These are phyloP conservation scores for Thelonectria olida DNA, from an alignment of 2,329 filamentous ascomycete genomes.

Conservation along the genomic window DNA sequence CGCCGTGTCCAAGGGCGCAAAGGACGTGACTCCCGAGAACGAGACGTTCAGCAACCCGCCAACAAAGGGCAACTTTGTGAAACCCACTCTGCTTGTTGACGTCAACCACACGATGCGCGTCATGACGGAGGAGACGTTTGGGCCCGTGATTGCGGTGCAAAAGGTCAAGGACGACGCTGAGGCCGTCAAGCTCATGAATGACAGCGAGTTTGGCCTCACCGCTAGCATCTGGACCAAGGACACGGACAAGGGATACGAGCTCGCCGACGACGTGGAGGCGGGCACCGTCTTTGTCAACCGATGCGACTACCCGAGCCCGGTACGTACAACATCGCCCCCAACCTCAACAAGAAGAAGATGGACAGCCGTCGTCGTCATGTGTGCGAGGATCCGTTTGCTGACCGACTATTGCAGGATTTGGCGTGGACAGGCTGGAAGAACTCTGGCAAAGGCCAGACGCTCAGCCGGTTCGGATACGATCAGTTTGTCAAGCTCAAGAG, in stretches of 20 bases:
- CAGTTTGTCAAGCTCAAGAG: slow-evolving; percentile 97
- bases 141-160: slow-evolving; percentile 90
- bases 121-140: slow-evolving; percentile 96
- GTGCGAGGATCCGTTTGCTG: slow-evolving; percentile 23
- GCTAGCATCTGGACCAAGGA: slow-evolving; percentile 99
- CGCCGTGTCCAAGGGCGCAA: slow-evolving; percentile 83
- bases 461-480: slow-evolving; percentile 92
- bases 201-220: slow-evolving; percentile 92
- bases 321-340: slow-evolving; percentile 60
- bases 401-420: slow-evolving; percentile 69
- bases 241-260: slow-evolving; percentile 74
- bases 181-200: slow-evolving; percentile 88
- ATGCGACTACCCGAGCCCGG: slow-evolving; percentile 90
- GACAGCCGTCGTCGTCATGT: not conserved
- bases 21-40: slow-evolving; percentile 85
- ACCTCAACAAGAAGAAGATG: not conserved
- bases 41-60: slow-evolving; percentile 77
- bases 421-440: slow-evolving; percentile 99
- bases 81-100: slow-evolving; percentile 81
- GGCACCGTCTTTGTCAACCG: slow-evolving; percentile 97
- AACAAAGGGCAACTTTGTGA: slow-evolving; percentile 86
- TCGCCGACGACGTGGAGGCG: slow-evolving; percentile 85
- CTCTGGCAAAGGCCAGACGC: slow-evolving; percentile 88
- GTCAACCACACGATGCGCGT: slow-evolving; percentile 86
- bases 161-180: slow-evolving; percentile 84